Conservation (phyloP, 331 rosid genomes). For the Rhamnella rubrinervis region DNA sequence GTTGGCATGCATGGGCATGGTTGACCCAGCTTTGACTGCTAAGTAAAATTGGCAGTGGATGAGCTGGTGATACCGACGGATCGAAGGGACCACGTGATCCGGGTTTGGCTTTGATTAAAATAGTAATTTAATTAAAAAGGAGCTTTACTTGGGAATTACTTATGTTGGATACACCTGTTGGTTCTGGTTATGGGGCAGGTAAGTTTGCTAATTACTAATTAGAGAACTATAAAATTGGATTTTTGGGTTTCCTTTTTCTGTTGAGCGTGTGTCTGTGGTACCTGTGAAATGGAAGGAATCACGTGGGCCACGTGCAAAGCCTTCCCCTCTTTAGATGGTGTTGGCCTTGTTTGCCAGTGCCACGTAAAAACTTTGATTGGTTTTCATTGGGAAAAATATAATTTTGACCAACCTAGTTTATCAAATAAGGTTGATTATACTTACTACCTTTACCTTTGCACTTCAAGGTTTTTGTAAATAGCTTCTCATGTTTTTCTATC, state of each 20-base stretch:
- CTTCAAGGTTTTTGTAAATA: too few relatives aligned
- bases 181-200: neutral
- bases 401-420: neutral
- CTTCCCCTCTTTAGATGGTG: constrained; percentile 14
- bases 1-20: constrained; percentile 41
- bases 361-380: neutral
- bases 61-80: constrained; percentile 73
- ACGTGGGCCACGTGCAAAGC: constrained; percentile 40
- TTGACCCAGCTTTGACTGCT: constrained; percentile 70
- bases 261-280: neutral
- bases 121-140: neutral
- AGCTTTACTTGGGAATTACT: neutral
- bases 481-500: too few relatives aligned
- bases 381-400: neutral
- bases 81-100: constrained; percentile 61
- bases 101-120: constrained; percentile 14
- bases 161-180: constrained; percentile 2
- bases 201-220: neutral
- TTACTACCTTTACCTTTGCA: too few relatives aligned
- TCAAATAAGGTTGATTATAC: too few relatives aligned
- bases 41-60: constrained; percentile 36
- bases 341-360: constrained; percentile 1
- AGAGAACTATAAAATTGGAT: neutral
- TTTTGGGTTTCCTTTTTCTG: neutral
- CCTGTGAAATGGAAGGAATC: constrained; percentile 28